These are phyloP conservation scores for Pholiota adiposa DNA, from an alignment of 1,284 basidiomycete species.

Conservation along the genomic window DNA sequence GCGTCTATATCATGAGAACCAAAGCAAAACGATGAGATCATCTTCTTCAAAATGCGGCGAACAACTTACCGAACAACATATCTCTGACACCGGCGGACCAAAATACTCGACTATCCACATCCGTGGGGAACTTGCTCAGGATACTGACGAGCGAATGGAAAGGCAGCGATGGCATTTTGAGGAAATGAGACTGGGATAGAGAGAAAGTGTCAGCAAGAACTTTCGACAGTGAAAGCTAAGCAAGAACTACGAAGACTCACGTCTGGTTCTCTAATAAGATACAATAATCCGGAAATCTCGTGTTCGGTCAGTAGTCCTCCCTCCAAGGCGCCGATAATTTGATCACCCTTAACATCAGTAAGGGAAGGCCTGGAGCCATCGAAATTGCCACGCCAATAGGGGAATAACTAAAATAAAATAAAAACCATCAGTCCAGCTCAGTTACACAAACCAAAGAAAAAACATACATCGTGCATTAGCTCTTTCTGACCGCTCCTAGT, in stretches of 20 bases:
- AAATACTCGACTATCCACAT: conserved; percentile 72
- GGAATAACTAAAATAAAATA: conserved; percentile 59
- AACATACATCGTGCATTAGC: conserved; percentile 72
- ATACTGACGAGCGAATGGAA: conserved; percentile 76
- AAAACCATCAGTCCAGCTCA: conserved; percentile 1
- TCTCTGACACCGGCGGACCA: conserved; percentile 66
- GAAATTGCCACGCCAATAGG: conserved; percentile 78
- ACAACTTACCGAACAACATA: conserved; percentile 61
- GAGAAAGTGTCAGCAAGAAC: conserved; percentile 11
- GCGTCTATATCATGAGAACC: conserved; percentile 33
- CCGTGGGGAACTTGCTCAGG: conserved; percentile 73
- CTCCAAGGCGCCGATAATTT: conserved; percentile 58
- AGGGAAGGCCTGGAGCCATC: conserved; percentile 69
- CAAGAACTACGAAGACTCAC: conserved; percentile 45
- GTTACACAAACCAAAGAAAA: not conserved
- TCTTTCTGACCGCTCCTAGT: conserved; percentile 79
- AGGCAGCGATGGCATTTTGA: conserved; percentile 80
- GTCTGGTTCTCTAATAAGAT: conserved; percentile 75
- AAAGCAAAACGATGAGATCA: conserved; percentile 8
- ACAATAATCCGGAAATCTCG: conserved; percentile 65
- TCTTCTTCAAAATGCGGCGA: not conserved
- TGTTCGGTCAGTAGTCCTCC: conserved; percentile 65
- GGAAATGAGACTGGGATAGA: conserved; percentile 68
- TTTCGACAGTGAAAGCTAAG: conserved; percentile 4
- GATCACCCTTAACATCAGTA: conserved; percentile 58